Evolutionary conservation across 352 stramenopile species (phyloP).

Genomic region (Globisporangium viniferum): DNA sequence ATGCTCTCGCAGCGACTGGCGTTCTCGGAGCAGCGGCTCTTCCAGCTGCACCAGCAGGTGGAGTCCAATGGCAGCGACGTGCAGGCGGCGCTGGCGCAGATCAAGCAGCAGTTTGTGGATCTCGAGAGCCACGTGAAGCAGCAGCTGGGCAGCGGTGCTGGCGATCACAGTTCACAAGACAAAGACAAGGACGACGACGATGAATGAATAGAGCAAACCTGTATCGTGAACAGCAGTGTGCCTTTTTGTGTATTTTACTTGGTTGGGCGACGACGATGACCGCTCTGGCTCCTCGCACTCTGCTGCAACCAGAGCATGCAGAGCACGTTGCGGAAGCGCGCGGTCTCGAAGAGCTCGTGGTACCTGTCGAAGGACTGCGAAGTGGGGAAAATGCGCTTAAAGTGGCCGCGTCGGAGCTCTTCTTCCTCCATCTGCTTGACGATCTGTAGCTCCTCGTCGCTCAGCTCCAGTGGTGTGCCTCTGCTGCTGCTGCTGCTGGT

Average conservation of each 20-base stretch:
- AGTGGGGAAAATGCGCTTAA: slow-evolving; percentile 74
- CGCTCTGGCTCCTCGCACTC: slow-evolving; percentile 16
- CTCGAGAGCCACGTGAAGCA: slow-evolving; percentile 36
- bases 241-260: background rate
- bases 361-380: slow-evolving; percentile 50
- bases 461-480: slow-evolving; percentile 31
- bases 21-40: slow-evolving; percentile 62
- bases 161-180: background rate
- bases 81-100: slow-evolving; percentile 31
- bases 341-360: slow-evolving; percentile 47
- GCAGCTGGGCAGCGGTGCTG: background rate
- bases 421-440: slow-evolving; percentile 70
- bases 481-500: slow-evolving; percentile 6
- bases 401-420: slow-evolving; percentile 54
- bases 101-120: slow-evolving; percentile 44
- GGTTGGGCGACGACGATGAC: slow-evolving; percentile 17
- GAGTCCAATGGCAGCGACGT: slow-evolving; percentile 32
- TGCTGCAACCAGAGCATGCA: slow-evolving; percentile 57
- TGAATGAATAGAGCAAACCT: background rate
- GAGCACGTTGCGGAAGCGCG: slow-evolving; percentile 52
- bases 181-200: slow-evolving; percentile 3
- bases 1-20: slow-evolving; percentile 49
- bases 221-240: background rate
- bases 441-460: slow-evolving; percentile 49
- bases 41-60: slow-evolving; percentile 60